phyloP scores from a whole-genome alignment of 176 grass and related monocot species.

The Triticum monococcum region DNA sequence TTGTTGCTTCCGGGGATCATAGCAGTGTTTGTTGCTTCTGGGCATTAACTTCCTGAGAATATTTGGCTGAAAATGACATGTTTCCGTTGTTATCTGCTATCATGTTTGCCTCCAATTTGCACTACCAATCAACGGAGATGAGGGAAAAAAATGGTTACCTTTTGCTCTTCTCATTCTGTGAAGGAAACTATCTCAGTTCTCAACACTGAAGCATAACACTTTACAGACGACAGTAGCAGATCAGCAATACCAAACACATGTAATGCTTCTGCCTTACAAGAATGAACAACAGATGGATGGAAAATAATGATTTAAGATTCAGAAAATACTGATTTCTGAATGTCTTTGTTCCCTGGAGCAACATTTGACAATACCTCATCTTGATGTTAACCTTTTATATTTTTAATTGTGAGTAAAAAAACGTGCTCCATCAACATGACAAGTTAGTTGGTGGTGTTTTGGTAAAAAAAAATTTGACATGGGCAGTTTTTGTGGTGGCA shows the following conservation, averaged over 20 bases:
- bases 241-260: not conserved
- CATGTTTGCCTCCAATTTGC: not conserved
- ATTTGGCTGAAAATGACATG: slow-evolving; percentile 7
- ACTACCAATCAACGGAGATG: not conserved
- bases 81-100: not conserved
- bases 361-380: too few relatives aligned
- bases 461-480: too few relatives aligned
- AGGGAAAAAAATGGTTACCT: not conserved
- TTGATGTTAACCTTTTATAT: too few relatives aligned
- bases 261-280: not conserved
- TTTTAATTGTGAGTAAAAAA: too few relatives aligned
- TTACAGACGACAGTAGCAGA: not conserved
- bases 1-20: too few relatives aligned
- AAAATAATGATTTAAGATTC: not conserved
- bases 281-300: not conserved
- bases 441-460: too few relatives aligned
- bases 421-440: too few relatives aligned
- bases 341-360: too few relatives aligned
- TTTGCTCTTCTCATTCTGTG: not conserved
- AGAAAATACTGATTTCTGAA: not conserved
- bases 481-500: too few relatives aligned
- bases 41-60: slow-evolving; percentile 2
- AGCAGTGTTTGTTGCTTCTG: not conserved
- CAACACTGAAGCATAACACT: not conserved
- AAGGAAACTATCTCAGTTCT: not conserved